phyloP scores from a whole-genome alignment of 345 rosid genomes.

The Anacardium occidentale region DNA sequence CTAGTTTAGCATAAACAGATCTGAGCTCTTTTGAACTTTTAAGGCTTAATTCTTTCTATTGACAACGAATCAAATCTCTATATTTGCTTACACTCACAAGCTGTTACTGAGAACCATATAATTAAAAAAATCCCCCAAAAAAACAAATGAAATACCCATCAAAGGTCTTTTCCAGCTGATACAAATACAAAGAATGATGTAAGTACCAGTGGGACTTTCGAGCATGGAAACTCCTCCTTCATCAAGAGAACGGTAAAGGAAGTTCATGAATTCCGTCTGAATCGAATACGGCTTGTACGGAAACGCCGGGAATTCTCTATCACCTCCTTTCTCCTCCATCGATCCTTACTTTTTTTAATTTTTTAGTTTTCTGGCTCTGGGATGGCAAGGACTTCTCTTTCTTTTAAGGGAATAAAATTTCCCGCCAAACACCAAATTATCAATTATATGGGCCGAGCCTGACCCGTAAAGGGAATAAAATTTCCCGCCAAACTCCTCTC shows the following conservation, averaged over 20 bases:
- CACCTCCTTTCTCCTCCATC: slow-evolving; percentile 28
- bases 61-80: no score
- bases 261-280: slow-evolving; percentile 79
- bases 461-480: no score
- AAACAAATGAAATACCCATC: background rate
- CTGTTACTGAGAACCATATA: background rate
- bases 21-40: no score
- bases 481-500: no score
- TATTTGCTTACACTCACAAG: background rate
- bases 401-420: no score
- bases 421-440: background rate
- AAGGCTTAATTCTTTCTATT: no score
- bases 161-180: background rate
- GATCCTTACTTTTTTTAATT: slow-evolving; percentile 6
- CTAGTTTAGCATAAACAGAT: no score
- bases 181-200: background rate
- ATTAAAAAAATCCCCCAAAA: background rate
- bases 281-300: slow-evolving; percentile 82
- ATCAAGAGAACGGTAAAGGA: slow-evolving; percentile 74
- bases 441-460: no score
- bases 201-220: slow-evolving; percentile 86
- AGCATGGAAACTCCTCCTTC: slow-evolving; percentile 93
- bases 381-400: no score
- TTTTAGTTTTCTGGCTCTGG: no score
- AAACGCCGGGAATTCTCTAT: slow-evolving; percentile 53